These are phyloP conservation scores for Amanita pallidorosea DNA, from an alignment of 768 basidiomycete species.

Conservation along the genomic window DNA sequence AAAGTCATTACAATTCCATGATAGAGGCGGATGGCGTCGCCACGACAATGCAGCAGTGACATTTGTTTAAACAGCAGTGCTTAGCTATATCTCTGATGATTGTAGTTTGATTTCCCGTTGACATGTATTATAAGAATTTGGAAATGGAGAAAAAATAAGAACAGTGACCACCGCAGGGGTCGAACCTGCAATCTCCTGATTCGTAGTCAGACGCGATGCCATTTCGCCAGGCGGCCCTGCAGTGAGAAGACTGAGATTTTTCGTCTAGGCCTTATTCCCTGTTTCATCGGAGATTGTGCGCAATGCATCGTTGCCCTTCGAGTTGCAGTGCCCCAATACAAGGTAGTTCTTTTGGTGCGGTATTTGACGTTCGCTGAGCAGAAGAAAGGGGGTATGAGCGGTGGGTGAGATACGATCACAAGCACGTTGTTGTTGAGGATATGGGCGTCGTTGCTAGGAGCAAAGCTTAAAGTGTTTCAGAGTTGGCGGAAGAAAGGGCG, in stretches of 20 bases:
- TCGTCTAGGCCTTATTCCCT: too few species aligned
- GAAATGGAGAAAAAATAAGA: neutral
- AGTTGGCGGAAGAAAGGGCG: neutral
- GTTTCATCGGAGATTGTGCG: too few species aligned
- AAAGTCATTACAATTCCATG: neutral
- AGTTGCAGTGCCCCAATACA: too few species aligned
- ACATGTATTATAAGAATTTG: too few species aligned
- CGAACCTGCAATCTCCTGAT: constrained; percentile 94
- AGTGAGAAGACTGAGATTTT: too few species aligned
- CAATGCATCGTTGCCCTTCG: too few species aligned
- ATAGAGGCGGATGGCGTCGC: neutral
- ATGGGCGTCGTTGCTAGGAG: neutral
- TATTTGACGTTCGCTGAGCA: too few species aligned
- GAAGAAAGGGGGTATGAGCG: neutral
- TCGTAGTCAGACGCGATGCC: constrained; percentile 91
- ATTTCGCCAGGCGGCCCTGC: constrained; percentile 79
- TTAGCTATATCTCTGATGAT: too few species aligned
- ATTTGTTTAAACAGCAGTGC: too few species aligned
- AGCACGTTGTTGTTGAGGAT: neutral
- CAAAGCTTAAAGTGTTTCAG: neutral
- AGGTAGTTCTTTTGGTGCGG: too few species aligned
- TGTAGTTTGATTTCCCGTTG: too few species aligned
- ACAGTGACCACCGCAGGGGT: constrained; percentile 70
- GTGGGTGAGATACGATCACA: too few species aligned
- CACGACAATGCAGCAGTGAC: neutral